Evolutionary conservation across 306 rosid species (phyloP).

Genomic region (Hippophae rhamnoides): DNA sequence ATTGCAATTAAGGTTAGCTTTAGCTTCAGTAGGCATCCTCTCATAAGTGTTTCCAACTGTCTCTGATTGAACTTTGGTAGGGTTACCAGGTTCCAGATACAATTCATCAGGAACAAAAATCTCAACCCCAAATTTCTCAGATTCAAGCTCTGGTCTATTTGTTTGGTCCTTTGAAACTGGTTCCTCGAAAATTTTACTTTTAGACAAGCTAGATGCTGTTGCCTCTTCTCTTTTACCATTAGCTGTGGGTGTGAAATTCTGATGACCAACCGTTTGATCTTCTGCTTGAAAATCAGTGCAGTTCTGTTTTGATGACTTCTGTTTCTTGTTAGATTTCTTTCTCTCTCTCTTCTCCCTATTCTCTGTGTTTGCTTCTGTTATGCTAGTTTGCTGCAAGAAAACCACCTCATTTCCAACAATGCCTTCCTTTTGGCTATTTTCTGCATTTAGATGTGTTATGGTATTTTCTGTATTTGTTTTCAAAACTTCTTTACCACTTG

Average conservation of each 20-base stretch:
- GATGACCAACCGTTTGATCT: conserved; percentile 19
- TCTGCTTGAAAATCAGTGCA: conserved; percentile 24
- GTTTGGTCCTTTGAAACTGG: conserved; percentile 11
- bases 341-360: conserved; percentile 22
- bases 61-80: too few species aligned
- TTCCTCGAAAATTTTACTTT: conserved; percentile 17
- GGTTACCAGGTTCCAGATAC: too few species aligned
- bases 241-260: conserved; percentile 19
- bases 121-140: neutral
- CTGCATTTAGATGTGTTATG: neutral
- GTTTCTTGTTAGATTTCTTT: conserved; percentile 42
- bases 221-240: conserved; percentile 11
- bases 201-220: conserved; percentile 9
- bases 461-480: conserved; percentile 21
- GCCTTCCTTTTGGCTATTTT: conserved; percentile 18
- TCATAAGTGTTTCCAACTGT: too few species aligned
- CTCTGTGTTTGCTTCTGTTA: conserved; percentile 28
- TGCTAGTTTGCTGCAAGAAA: conserved; percentile 22
- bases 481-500: conserved; percentile 19
- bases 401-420: conserved; percentile 16
- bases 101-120: too few species aligned
- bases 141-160: conserved; percentile 16
- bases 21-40: too few species aligned
- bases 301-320: conserved; percentile 22
- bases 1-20: too few species aligned